Base-by-base conservation (phyloP, 768 basidiomycete species). In the Mycena albidolilacea region DNA sequence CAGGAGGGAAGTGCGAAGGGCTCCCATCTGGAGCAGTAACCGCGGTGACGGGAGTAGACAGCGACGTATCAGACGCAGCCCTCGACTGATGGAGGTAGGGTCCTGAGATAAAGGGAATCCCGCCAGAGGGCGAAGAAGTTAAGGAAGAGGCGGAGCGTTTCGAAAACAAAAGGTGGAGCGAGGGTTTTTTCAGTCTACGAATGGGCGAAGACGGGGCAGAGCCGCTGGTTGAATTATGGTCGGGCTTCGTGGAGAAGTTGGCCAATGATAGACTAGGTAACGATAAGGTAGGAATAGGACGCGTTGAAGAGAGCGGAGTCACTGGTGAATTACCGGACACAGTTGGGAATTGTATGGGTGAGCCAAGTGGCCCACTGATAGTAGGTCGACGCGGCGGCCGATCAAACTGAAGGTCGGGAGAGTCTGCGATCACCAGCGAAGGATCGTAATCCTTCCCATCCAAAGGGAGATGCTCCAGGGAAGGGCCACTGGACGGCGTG, bases 91-190 rank as follows among this genome's bases (percentile, higher is more conserved):
- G 82, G 62, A 79, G 75, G 77, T 80, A 84, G 59, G 80, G 79
- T 67, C 75, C 76, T 38, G 84, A 79, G 52, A 81, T 80, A 54
- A 69, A 74, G 9, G 82, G 80, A 38, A 80, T 82, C 39, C 76
- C 81, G 67, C 77, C 70, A 67, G 77, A 55, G 59, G 50, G 71
- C 67, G 59, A 79, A 59, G 79, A 78, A 35, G 81, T 80, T 57
- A 88, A 76, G 4, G 89, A 85, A 30, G 91, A 88, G 3, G 84
- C 81, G 7, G 92, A 90, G 60, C 87, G 88, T 82, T 92, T 93
- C 41, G 91, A 85, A 79, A 94, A 92, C 21, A 94, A 84, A 19
- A 93, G 82, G 62, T 90, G 90, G 69, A 94, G 81, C 3, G 93
- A 94, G 0, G 94, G 92, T 63, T 91, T 92, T 81, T 92, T 93